A percentile compares a stretch with the other conserved stretches of the same genome.
Evolutionary conservation across 192 early-diverging fungal genomes (phyloP).

Genomic region (Coemansia sp.): DNA sequence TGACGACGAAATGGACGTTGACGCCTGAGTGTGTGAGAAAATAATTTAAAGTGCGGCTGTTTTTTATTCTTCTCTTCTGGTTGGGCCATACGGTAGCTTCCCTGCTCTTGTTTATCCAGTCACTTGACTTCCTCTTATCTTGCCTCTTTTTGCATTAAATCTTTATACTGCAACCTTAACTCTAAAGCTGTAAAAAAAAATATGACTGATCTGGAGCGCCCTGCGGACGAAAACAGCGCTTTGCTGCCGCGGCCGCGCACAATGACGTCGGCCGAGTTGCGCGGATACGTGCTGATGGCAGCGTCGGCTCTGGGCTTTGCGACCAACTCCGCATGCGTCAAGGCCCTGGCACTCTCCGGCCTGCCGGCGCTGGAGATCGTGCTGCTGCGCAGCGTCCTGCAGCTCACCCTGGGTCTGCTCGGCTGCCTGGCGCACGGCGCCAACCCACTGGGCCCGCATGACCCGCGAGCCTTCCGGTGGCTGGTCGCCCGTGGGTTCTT

Average conservation of each 20-base stretch:
- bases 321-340: slow-evolving; percentile 71
- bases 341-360: slow-evolving; percentile 53
- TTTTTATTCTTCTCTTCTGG: too few relatives aligned
- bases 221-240: neutral
- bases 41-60: neutral
- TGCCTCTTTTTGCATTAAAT: neutral
- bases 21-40: slow-evolving; percentile 4
- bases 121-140: neutral
- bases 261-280: slow-evolving; percentile 15
- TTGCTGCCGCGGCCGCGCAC: neutral
- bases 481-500: slow-evolving; percentile 63
- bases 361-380: slow-evolving; percentile 73
- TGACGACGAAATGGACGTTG: slow-evolving; percentile 9
- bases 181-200: too few relatives aligned
- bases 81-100: too few relatives aligned
- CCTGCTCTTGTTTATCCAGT: neutral
- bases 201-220: neutral
- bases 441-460: slow-evolving; percentile 56
- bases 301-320: slow-evolving; percentile 70
- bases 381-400: slow-evolving; percentile 67
- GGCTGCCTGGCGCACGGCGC: slow-evolving; percentile 54
- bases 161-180: neutral
- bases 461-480: slow-evolving; percentile 45
- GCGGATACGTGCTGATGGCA: slow-evolving; percentile 57
- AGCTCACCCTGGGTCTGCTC: slow-evolving; percentile 57